Evolutionary conservation across 2,329 filamentous ascomycete genomes (phyloP), one percentile per base, ranked within the genome.

Genomic region (Colletotrichum tamarilloi): DNA sequence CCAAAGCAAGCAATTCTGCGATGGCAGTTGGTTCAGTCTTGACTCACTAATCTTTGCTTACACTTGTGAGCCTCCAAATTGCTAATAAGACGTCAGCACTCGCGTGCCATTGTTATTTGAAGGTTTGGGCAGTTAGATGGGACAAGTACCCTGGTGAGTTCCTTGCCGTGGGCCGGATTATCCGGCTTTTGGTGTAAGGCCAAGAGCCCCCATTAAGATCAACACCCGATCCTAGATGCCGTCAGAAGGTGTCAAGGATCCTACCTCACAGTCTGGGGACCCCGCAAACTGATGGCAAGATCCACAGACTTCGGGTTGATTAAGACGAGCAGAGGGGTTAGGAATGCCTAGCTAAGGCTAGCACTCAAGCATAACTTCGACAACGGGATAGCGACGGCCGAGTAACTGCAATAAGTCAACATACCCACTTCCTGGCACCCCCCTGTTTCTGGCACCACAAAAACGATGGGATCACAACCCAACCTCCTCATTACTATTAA

Each of bases 221-320:
- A 67, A 55, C 55, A 59, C 19, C 35, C 68, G 32, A 59, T 67
- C 35, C 38, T 46, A 28, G 38, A 26, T 72, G 67, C 35, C 38
- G 52, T 26, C 64, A 58, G 57, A 55, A 38, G 52, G 53, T 53
- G 35, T 69, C 42, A 22, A 11, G 19, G 46, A 60, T 60, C 55
- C 55, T 30, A 56, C 57, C 19, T 53, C n/a, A 56, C 11, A 35
- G 28, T 68, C 35, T 63, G 64, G 64, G 64, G 69, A 62, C 64
- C 69, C 69, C 69, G 69, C 68, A 72, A 62, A 5, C 49, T 53
- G 32, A 72, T 35, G 26, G 49, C 14, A 57, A 64, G 68, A 71
- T 62, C 58, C 16, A 49, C 35, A 72, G n/a, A 62, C 19, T 22
- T 62, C 64, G 46, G 49, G 32, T 28, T 49, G 16, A 56, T 26